Conservation (phyloP, 805 yeast species). For the Candida ulmi region DNA sequence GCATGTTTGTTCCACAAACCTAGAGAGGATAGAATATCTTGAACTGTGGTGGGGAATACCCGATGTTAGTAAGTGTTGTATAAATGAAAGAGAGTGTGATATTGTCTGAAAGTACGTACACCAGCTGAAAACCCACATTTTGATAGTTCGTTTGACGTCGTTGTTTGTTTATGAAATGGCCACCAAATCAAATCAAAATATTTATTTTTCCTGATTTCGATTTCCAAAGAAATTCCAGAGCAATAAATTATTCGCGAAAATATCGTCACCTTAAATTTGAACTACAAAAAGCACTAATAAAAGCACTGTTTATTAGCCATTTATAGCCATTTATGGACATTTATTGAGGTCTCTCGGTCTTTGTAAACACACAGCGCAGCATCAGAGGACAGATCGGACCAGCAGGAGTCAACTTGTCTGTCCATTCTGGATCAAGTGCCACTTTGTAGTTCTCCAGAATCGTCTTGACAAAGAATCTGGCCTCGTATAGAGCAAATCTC, state of each 20-base stretch:
- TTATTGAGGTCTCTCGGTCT: too few relatives aligned
- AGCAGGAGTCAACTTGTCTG: constrained; percentile 46
- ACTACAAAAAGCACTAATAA: too few relatives aligned
- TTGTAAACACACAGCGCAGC: constrained; percentile 24
- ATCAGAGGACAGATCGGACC: constrained; percentile 51
- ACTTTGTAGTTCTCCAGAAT: constrained; percentile 33
- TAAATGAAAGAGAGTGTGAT: background rate
- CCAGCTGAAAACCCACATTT: constrained; percentile 43
- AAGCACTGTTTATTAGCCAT: too few relatives aligned
- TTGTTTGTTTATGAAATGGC: background rate
- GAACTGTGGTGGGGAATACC: constrained; percentile 10
- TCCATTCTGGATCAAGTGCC: constrained; percentile 37
- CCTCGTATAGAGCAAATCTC: constrained; percentile 44
- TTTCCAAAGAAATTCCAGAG: too few relatives aligned
- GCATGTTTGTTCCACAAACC: constrained; percentile 94
- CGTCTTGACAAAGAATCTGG: constrained; percentile 32
- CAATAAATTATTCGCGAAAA: too few relatives aligned
- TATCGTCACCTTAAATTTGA: too few relatives aligned
- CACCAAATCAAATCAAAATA: too few relatives aligned
- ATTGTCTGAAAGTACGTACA: constrained; percentile 24
- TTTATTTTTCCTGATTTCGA: too few relatives aligned
- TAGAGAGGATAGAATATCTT: constrained; percentile 66
- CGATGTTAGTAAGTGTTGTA: too few relatives aligned
- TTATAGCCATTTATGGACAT: too few relatives aligned
- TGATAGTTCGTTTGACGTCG: background rate